Conservation (phyloP, 257 asterid species). For the Fraxinus anomala region DNA sequence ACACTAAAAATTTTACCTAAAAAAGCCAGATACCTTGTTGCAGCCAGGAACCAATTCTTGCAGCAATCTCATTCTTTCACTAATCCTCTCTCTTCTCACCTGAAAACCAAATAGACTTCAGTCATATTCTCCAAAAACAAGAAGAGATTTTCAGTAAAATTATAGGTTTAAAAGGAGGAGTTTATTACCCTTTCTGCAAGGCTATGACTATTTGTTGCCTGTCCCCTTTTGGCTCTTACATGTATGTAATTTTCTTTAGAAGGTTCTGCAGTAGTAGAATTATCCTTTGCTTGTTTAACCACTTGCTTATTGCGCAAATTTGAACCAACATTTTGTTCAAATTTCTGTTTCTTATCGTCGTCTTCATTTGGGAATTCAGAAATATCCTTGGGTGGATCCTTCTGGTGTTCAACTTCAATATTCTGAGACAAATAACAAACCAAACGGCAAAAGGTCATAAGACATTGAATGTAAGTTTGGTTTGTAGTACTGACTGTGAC, state of each 20-base stretch:
- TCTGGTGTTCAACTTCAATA: conserved; percentile 55
- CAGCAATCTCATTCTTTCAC: conserved; percentile 93
- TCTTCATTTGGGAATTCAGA: conserved; percentile 50
- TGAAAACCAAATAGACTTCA: conserved; percentile 26
- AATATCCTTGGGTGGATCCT: conserved; percentile 48
- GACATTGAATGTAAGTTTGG: background rate
- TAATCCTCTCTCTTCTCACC: conserved; percentile 92
- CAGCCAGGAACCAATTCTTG: conserved; percentile 98
- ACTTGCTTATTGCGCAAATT: conserved; percentile 46
- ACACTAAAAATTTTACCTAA: background rate
- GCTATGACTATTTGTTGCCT: conserved; percentile 96
- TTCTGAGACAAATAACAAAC: conserved; percentile 36
- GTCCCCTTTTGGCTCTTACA: conserved; percentile 88
- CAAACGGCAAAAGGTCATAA: conserved; percentile 10
- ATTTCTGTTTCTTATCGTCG: conserved; percentile 46
- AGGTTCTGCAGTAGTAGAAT: conserved; percentile 51
- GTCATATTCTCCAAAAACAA: conserved; percentile 13
- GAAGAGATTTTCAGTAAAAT: conserved; percentile 1
- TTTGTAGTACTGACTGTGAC: background rate
- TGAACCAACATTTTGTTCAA: conserved; percentile 40
- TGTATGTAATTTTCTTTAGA: conserved; percentile 80
- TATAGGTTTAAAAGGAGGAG: background rate
- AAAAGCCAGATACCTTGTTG: conserved; percentile 59
- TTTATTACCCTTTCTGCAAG: conserved; percentile 85
- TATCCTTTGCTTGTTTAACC: conserved; percentile 57